Conservation (phyloP, 495 filamentous ascomycete species). For the Aspergillus heteromorphus region DNA sequence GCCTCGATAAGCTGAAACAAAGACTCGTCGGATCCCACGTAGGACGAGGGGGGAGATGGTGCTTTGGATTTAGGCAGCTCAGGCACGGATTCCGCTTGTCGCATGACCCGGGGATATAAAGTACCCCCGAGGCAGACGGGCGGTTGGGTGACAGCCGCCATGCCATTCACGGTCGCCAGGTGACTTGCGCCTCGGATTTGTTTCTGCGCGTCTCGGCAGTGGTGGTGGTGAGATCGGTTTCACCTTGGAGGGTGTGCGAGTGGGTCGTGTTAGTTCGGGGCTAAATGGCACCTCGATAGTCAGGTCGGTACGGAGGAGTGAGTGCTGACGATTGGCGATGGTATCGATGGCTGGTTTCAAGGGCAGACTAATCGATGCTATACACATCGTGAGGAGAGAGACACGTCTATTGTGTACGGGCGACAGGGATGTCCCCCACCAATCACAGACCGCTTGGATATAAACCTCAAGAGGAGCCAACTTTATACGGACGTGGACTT, state of each 20-base stretch:
- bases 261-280: neutral
- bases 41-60: neutral
- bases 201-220: neutral
- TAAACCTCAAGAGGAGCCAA: no score
- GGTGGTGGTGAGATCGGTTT: neutral
- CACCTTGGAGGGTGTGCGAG: neutral
- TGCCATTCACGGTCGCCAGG: neutral
- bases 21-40: constrained; percentile 1
- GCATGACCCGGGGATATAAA: constrained; percentile 3
- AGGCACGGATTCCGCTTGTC: constrained; percentile 6
- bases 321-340: no score
- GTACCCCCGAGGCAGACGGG: neutral
- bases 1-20: constrained; percentile 17
- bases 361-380: no score
- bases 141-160: neutral
- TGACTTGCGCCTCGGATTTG: neutral
- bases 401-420: no score
- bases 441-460: no score
- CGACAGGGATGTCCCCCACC: no score
- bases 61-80: constrained; percentile 6
- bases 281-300: neutral
- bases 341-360: no score
- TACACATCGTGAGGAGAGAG: no score
- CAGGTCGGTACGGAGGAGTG: no score
- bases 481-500: no score